Conservation (phyloP, 441 rosid species). For the Brassica hybrid region DNA sequence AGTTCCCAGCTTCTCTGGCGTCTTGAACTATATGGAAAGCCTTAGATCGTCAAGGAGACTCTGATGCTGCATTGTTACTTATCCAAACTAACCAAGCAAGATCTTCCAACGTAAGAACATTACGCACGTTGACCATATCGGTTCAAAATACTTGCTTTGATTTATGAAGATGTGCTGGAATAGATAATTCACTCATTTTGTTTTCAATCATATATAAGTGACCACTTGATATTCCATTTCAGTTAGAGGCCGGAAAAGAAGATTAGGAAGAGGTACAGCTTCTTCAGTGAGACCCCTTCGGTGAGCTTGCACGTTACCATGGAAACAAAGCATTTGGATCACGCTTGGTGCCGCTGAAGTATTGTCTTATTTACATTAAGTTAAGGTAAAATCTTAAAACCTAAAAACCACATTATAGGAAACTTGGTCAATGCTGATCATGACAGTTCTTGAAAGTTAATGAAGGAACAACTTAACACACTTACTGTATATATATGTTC, state of each 20-base stretch:
- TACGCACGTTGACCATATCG: not conserved
- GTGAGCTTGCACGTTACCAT: not conserved
- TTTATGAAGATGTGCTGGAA: not conserved
- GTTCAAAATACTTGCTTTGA: not conserved
- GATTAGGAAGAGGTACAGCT: not conserved
- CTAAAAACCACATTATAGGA: conserved; percentile 34
- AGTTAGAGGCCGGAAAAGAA: not conserved
- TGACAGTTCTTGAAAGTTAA: not conserved
- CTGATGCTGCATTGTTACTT: no score
- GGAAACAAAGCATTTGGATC: not conserved
- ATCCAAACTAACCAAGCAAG: no score
- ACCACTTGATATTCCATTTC: not conserved
- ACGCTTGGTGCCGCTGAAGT: not conserved
- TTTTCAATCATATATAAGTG: not conserved
- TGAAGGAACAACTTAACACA: not conserved
- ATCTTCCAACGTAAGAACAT: no score
- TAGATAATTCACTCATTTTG: no score
- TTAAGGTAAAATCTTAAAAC: conserved; percentile 45
- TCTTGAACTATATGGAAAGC: no score
- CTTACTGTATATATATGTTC: not conserved
- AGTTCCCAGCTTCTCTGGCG: no score
- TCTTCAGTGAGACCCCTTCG: not conserved
- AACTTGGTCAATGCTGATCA: not conserved
- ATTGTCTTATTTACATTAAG: conserved; percentile 56
- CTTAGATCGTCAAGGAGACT: no score